phyloP scores from a whole-genome alignment of 306 rosid species.

The Sicyos baderoa region DNA sequence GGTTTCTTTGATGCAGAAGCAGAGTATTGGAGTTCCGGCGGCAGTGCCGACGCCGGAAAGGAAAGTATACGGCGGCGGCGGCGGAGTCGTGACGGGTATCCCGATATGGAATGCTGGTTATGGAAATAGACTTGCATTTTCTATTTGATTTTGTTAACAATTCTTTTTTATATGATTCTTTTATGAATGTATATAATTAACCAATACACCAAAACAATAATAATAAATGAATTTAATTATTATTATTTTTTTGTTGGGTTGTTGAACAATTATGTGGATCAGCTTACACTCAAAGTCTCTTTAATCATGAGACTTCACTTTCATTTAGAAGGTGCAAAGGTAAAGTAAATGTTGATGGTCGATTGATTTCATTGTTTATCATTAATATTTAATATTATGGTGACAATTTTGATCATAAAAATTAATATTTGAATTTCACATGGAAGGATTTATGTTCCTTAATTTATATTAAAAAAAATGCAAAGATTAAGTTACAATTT shows the following conservation, averaged over 20 bases:
- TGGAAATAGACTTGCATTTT: neutral
- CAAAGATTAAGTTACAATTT: too few species aligned
- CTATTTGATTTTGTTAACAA: neutral
- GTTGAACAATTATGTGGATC: too few species aligned
- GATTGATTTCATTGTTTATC: too few species aligned
- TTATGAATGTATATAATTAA: neutral
- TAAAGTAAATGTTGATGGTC: too few species aligned
- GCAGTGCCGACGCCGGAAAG: neutral
- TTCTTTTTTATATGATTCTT: constrained; percentile 1
- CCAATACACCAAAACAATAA: neutral
- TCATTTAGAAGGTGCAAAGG: too few species aligned
- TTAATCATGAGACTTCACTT: too few species aligned
- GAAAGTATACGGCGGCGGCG: constrained; percentile 1
- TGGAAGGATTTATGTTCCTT: too few species aligned
- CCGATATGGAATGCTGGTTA: constrained; percentile 36
- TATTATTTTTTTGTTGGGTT: neutral
- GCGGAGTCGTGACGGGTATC: constrained; percentile 44
- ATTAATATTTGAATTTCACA: too few species aligned
- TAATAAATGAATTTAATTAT: neutral
- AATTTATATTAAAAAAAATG: too few species aligned
- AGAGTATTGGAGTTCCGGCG: neutral
- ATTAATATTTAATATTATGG: too few species aligned
- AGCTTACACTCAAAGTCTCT: too few species aligned
- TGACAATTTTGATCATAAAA: too few species aligned
- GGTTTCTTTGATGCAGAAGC: neutral